A percentile compares a stretch with the other conserved stretches of the same genome.
phyloP scores from a whole-genome alignment of 2,329 filamentous ascomycete species.

The Aspergillus amoenus region DNA sequence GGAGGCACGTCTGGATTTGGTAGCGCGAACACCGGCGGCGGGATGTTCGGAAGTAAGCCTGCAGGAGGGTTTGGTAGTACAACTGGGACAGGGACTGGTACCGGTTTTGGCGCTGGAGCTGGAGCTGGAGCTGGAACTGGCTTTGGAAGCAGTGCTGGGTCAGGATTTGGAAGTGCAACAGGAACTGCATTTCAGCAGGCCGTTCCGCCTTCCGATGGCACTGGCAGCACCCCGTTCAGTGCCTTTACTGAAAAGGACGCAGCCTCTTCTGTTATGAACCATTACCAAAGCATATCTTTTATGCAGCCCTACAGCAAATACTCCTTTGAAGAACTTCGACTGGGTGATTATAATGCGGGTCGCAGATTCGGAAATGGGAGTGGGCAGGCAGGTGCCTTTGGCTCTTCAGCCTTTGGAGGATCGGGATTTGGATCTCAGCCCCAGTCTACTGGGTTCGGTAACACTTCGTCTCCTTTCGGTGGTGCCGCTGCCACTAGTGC shows the following conservation, averaged over 20 bases:
- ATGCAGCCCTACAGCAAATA: slow-evolving; percentile 68
- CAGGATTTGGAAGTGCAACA: slow-evolving; percentile 36
- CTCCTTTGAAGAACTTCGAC: slow-evolving; percentile 76
- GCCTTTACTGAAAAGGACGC: slow-evolving; percentile 48
- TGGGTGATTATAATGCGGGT: slow-evolving; percentile 86
- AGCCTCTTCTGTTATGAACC: slow-evolving; percentile 38
- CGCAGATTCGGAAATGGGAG: slow-evolving; percentile 79
- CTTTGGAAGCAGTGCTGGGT: slow-evolving; percentile 26
- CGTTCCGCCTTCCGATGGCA: slow-evolving; percentile 45
- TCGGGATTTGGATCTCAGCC: slow-evolving; percentile 46
- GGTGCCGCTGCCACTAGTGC: slow-evolving; percentile 30
- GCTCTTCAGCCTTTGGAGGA: slow-evolving; percentile 60
- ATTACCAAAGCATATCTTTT: slow-evolving; percentile 51
- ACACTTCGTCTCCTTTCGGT: slow-evolving; percentile 43
- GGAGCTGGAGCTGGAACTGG: slow-evolving; percentile 16
- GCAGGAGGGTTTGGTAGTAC: slow-evolving; percentile 19
- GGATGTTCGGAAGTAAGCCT: slow-evolving; percentile 25
- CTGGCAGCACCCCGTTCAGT: slow-evolving; percentile 46
- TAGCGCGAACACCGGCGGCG: slow-evolving; percentile 31
- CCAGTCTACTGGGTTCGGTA: slow-evolving; percentile 46
- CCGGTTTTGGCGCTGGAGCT: not conserved
- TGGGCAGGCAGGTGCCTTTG: slow-evolving; percentile 80
- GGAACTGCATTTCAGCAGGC: slow-evolving; percentile 44
- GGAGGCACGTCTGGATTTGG: slow-evolving; percentile 27
- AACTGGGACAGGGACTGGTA: slow-evolving; percentile 6